Evolutionary conservation across 2,329 filamentous ascomycete genomes (phyloP), one percentile per base, ranked within the genome.

Genomic region (Xylariales sp.): DNA sequence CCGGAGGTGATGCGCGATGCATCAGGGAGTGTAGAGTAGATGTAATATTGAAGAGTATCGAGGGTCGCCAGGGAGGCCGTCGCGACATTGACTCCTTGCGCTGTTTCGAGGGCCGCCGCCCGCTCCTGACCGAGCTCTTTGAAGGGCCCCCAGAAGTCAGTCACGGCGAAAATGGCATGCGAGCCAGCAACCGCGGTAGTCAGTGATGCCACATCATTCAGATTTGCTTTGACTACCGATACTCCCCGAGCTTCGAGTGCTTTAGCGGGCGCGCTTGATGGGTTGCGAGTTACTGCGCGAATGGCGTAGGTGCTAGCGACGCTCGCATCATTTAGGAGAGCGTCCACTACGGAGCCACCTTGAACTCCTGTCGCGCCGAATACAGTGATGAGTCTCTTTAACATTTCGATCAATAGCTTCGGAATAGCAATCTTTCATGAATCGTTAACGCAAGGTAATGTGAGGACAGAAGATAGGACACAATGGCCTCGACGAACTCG

Each of bases 21-120:
- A 16, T 67, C 59, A 3, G 67, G 67, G 9, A 64, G 54, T 1
- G 64, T 67, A 3, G 59, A 53, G 41, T 57, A 67, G 41, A 69
- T 23, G 50, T 62, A 59, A 30, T 64, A 52, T 9, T 39, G 34
- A 6, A 69, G 59, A 6, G 59, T 55, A 5, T 48, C 32, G 28
- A 59, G 54, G 7, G 56, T 55, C 18, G 52, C 30, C 3, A 46
- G 39, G 1, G 59, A 45, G 18, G 45, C 67, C 6, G 36, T 55
- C 28, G 60, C 64, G 14, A 67, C 48, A 43, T 64, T 67, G 18
- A 54, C 23, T 4, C 56, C 56, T 41, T 64, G 56, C 9, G 28
- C 32, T 16, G 55, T 53, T 49, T 67, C 67, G 28, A 52, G 43
- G 14, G 14, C 56, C 16, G 57, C 57, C 3, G 64, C 52, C 6